These are phyloP conservation scores for Cardiosporidium cionae DNA, from an alignment of 169 alveolate genomes.

Conservation along the genomic window DNA sequence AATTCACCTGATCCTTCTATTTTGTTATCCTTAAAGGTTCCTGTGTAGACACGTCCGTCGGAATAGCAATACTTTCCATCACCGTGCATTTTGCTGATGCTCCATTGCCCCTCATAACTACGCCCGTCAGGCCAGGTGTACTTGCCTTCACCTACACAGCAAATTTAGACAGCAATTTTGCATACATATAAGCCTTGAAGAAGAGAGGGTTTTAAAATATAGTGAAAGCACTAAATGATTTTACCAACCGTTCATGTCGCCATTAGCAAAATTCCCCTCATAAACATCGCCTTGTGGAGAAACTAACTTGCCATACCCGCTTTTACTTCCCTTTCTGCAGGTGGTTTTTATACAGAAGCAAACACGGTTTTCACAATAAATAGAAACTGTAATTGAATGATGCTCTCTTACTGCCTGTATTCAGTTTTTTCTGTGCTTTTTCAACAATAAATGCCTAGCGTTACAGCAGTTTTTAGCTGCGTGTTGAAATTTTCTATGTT, in stretches of 20 bases:
- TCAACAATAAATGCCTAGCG: too few relatives aligned
- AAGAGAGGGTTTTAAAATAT: too few relatives aligned
- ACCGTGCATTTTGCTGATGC: constrained; percentile 53
- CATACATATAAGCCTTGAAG: not conserved
- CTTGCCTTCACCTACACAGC: constrained; percentile 53
- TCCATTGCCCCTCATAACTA: constrained; percentile 61
- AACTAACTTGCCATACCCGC: constrained; percentile 56
- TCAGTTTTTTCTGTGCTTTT: too few relatives aligned
- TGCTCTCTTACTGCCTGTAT: too few relatives aligned
- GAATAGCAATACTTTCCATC: constrained; percentile 44
- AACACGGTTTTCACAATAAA: too few relatives aligned
- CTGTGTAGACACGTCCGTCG: constrained; percentile 61
- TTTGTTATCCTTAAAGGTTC: constrained; percentile 60
- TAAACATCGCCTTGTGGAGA: constrained; percentile 57
- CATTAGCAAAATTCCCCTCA: constrained; percentile 50
- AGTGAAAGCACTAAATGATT: too few relatives aligned
- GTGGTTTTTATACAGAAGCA: too few relatives aligned
- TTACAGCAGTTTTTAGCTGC: too few relatives aligned
- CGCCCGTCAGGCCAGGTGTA: constrained; percentile 59
- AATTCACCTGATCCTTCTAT: constrained; percentile 52
- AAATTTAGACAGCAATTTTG: not conserved
- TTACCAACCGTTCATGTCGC: constrained; percentile 62
- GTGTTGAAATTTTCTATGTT: too few relatives aligned
- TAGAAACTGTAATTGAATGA: too few relatives aligned
- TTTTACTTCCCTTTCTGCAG: constrained; percentile 47